Conservation (phyloP, 768 basidiomycete species). For the Agrocybe chaxingu region DNA sequence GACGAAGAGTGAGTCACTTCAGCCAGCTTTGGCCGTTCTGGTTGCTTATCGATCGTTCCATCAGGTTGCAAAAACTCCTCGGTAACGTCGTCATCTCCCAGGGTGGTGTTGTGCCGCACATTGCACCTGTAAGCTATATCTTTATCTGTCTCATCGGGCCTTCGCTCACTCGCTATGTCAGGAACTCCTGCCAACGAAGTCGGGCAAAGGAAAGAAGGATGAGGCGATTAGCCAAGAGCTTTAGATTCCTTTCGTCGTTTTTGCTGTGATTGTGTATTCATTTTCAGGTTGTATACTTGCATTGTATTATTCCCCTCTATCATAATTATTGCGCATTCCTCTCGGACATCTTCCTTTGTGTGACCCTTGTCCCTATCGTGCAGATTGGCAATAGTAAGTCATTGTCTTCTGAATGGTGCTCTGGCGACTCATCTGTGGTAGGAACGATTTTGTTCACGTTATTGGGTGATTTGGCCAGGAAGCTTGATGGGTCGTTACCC, state of each 20-base stretch:
- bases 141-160: background rate
- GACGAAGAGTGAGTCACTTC: slow-evolving; percentile 66
- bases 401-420: no score
- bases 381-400: no score
- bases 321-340: background rate
- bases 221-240: slow-evolving; percentile 44
- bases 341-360: no score
- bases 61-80: slow-evolving; percentile 74
- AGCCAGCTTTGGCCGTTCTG: background rate
- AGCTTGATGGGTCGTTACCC: no score
- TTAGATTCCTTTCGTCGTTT: slow-evolving; percentile 23
- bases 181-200: slow-evolving; percentile 41
- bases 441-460: background rate
- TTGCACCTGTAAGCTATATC: slow-evolving; percentile 42
- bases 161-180: slow-evolving; percentile 20
- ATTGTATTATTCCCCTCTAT: slow-evolving; percentile 3
- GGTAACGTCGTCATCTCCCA: slow-evolving; percentile 91
- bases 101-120: slow-evolving; percentile 80
- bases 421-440: no score
- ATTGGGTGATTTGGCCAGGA: background rate
- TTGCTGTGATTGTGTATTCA: slow-evolving; percentile 21
- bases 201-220: slow-evolving; percentile 41
- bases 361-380: no score
- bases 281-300: slow-evolving; percentile 14
- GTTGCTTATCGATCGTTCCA: background rate